Base-by-base conservation (phyloP, 768 basidiomycete species). In the Hemileccinum impolitum region DNA sequence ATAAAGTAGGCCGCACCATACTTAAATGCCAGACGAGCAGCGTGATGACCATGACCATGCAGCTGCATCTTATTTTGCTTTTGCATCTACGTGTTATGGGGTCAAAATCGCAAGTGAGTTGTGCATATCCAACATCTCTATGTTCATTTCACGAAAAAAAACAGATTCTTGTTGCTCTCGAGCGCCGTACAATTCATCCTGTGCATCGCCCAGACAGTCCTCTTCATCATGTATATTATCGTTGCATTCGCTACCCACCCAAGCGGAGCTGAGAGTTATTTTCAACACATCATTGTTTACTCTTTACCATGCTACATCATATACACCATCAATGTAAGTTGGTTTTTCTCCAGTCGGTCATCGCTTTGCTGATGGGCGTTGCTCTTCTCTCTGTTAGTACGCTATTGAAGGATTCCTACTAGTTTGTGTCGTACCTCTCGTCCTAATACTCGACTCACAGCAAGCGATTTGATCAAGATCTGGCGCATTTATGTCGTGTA, bases 401-500 rank as follows among this genome's bases (percentile, higher is more conserved):
- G 30, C 32, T 12, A 41, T 59, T 11, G 57, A 59, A 54, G 59
- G 52, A 12, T 18, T 49, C 5, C 40, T 63, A 10, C 21, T 63
- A 43, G 61, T 64, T 5, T 0, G 58, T 57, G 6, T 21, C 9
- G 13, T 25, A n/a, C 6, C 18, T 41, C 17, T 38, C 21, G 3
- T 31, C n/a, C 6, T 23, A 1, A 12, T 5, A 3, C 26, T 32
- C 5, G 31, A 25, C 47, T 59, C 34, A 46, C 30, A 2, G n/a
- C 14, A 14, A 7, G 25, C 9, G 6, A 42, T 19, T 7, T 10
- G 28, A 23, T 32, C 19, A 31, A 59, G 61, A 59, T 62, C 11
- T 65, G 61, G 61, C 64, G 63, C 23, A 42, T 62, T 10, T 62
- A 39, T 39, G 11, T 62, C 1, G 4, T 63, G 8, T 62, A 54